Evolutionary conservation across 208 protist species (phyloP).

Genomic region (Trichomonas vaginalis): DNA sequence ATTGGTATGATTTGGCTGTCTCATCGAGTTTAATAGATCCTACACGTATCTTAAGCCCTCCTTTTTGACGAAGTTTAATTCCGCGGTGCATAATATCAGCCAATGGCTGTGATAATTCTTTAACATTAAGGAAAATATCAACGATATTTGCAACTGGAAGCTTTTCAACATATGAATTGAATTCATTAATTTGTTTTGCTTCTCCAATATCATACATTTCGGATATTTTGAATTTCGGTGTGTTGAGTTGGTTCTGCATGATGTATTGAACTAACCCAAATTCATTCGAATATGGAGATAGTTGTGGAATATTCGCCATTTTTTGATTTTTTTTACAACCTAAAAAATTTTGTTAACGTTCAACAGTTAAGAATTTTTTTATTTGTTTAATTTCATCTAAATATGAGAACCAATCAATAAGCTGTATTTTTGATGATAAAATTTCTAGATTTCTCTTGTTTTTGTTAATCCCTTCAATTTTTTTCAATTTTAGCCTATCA

Average conservation of each 20-base stretch:
- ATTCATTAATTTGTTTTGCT: background rate
- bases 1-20: background rate
- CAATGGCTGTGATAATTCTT: background rate
- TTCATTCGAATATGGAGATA: background rate
- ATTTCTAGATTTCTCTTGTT: no score
- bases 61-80: background rate
- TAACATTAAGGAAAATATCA: background rate
- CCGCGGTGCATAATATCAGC: background rate
- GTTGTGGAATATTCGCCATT: background rate
- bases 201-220: background rate
- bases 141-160: background rate
- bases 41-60: background rate
- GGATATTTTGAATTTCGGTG: background rate
- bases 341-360: no score
- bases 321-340: no score
- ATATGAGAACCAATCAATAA: no score
- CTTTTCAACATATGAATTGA: background rate
- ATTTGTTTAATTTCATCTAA: no score
- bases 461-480: no score
- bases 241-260: background rate
- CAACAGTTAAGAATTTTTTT: no score
- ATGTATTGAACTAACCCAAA: background rate
- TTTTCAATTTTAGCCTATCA: no score
- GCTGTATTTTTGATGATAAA: no score
- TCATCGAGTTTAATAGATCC: background rate